Percentiles rank a stretch among this genome's conserved stretches.
Conservation (phyloP, 2,329 filamentous ascomycete genomes). For the Pyrenophora graminea region DNA sequence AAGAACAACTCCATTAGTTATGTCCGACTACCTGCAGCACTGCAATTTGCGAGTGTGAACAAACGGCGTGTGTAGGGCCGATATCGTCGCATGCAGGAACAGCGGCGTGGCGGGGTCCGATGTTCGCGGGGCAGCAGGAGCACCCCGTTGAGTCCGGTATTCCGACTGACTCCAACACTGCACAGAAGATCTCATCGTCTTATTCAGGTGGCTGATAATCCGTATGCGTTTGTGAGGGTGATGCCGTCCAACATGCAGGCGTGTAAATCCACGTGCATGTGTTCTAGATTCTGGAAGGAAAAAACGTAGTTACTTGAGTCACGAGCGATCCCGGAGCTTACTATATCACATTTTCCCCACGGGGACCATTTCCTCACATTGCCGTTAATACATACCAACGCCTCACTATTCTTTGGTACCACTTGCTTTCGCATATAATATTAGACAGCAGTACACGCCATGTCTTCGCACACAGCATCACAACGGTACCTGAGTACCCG, state of each 20-base stretch:
- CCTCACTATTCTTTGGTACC: slow-evolving; percentile 4
- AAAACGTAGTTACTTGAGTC: slow-evolving; percentile 27
- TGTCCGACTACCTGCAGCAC: too few species aligned
- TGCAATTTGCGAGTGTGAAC: not conserved
- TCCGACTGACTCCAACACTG: too few species aligned
- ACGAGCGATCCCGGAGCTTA: slow-evolving; percentile 34
- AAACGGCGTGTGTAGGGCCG: slow-evolving; percentile 3
- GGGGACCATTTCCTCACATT: slow-evolving; percentile 17
- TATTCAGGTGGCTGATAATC: not conserved
- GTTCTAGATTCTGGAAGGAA: slow-evolving; percentile 8
- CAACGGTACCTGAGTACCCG: slow-evolving; percentile 67
- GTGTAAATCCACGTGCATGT: slow-evolving; percentile 9
- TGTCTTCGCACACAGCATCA: slow-evolving; percentile 57
- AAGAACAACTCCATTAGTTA: not conserved
- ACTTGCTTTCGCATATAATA: slow-evolving; percentile 7
- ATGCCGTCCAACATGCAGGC: not conserved
- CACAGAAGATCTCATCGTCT: not conserved
- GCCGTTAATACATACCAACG: slow-evolving; percentile 5
- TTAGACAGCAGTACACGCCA: slow-evolving; percentile 24
- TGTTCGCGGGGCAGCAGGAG: slow-evolving; percentile 13
- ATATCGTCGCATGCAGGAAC: slow-evolving; percentile 6
- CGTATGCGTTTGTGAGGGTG: not conserved
- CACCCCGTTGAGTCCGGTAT: slow-evolving; percentile 1
- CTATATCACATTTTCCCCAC: slow-evolving; percentile 31
- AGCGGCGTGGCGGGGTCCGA: slow-evolving; percentile 7